Evolutionary conservation across 768 basidiomycete genomes (phyloP).

Genomic region (Boletus reticuloceps): DNA sequence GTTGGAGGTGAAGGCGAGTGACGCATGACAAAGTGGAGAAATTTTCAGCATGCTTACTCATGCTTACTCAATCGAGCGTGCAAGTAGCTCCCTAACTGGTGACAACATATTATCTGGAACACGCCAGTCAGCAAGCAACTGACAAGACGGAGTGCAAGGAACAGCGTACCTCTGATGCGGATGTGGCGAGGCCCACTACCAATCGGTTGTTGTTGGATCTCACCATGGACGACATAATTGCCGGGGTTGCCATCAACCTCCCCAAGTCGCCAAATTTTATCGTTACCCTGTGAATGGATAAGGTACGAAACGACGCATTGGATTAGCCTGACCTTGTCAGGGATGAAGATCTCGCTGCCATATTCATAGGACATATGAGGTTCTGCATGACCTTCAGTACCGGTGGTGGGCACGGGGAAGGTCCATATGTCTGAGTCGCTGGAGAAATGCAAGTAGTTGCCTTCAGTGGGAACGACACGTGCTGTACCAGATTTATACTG

Average conservation of each 20-base stretch:
- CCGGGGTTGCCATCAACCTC: constrained; percentile 39
- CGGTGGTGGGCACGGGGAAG: constrained; percentile 46
- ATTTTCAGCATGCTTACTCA: too few species aligned
- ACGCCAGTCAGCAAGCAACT: not conserved
- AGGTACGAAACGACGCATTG: not conserved
- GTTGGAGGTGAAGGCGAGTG: too few species aligned
- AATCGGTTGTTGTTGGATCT: constrained; percentile 56
- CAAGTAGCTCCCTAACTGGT: too few species aligned
- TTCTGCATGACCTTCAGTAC: constrained; percentile 41
- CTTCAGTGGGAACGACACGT: constrained; percentile 47
- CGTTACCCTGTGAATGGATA: constrained; percentile 46
- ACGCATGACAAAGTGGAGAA: too few species aligned
- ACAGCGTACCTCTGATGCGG: constrained; percentile 32
- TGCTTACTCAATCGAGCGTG: too few species aligned
- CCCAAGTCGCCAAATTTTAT: constrained; percentile 66
- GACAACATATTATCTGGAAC: constrained; percentile 46
- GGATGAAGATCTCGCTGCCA: constrained; percentile 55
- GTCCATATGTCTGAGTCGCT: too few species aligned
- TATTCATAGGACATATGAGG: constrained; percentile 67
- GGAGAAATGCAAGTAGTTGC: constrained; percentile 37
- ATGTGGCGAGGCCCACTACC: constrained; percentile 67
- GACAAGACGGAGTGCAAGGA: not conserved
- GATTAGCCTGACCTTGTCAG: constrained; percentile 54
- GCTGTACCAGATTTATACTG: constrained; percentile 57
- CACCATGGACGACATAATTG: constrained; percentile 53